Conservation (phyloP, 768 basidiomycete species). For the Sarcodon sp. region DNA sequence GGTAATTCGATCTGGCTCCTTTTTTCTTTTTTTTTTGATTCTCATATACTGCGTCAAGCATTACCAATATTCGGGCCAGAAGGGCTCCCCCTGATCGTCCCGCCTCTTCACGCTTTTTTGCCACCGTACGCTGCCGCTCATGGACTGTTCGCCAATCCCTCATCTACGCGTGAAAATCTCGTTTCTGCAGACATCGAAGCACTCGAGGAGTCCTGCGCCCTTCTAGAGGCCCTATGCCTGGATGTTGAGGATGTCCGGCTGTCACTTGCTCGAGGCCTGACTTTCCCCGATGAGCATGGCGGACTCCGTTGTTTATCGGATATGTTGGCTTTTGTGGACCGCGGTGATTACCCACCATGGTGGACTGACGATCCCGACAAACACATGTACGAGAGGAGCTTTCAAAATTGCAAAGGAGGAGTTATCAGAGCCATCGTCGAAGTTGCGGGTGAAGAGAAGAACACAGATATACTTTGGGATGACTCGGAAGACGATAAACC, state of each 20-base stretch:
- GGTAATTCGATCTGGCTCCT: slow-evolving; percentile 24
- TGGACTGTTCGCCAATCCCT: slow-evolving; percentile 25
- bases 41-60: slow-evolving; percentile 18
- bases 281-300: slow-evolving; percentile 43
- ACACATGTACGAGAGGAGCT: slow-evolving; percentile 51
- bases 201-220: slow-evolving; percentile 61
- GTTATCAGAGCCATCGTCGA: slow-evolving; percentile 81
- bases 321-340: slow-evolving; percentile 66
- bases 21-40: not conserved
- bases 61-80: slow-evolving; percentile 48
- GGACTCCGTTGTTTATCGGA: slow-evolving; percentile 44
- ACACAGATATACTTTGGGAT: slow-evolving; percentile 70
- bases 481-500: slow-evolving; percentile 38
- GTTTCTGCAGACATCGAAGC: slow-evolving; percentile 57
- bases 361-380: slow-evolving; percentile 44
- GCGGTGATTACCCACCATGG: slow-evolving; percentile 50
- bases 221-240: slow-evolving; percentile 65
- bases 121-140: slow-evolving; percentile 32
- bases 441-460: slow-evolving; percentile 70
- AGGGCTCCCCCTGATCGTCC: slow-evolving; percentile 48
- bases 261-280: slow-evolving; percentile 53
- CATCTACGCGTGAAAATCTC: slow-evolving; percentile 26
- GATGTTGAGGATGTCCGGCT: slow-evolving; percentile 70
- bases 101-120: slow-evolving; percentile 46
- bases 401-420: slow-evolving; percentile 76